Evolutionary conservation across 2,329 filamentous ascomycete species (phyloP).

Genomic region (Coniochaeta sp.): DNA sequence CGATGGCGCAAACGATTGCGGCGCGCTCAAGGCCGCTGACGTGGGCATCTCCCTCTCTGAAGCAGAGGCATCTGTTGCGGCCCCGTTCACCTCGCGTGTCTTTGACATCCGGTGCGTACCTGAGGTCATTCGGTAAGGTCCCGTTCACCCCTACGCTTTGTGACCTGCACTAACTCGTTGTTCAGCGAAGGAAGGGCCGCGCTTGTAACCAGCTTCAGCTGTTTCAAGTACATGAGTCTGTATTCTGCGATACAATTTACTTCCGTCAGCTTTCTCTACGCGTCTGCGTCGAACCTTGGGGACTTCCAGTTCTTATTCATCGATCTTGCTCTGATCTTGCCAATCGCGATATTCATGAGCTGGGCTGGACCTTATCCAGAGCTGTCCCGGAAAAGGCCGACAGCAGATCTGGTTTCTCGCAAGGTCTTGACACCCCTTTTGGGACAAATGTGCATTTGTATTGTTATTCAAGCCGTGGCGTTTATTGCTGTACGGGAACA

Average conservation of each 20-base stretch:
- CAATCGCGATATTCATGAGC: conserved; percentile 97
- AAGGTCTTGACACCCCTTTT: conserved; percentile 87
- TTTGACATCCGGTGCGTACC: conserved; percentile 97
- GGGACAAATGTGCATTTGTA: conserved; percentile 78
- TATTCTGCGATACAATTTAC: conserved; percentile 99
- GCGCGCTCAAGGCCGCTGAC: conserved; percentile 91
- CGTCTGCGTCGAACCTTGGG: conserved; percentile 85
- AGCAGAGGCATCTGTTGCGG: conserved; percentile 95
- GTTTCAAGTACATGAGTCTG: conserved; percentile 99
- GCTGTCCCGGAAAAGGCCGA: conserved; percentile 78
- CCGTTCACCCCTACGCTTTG: background rate
- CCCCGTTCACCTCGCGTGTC: conserved; percentile 88
- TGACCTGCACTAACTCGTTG: conserved; percentile 6
- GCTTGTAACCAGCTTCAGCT: conserved; percentile 96
- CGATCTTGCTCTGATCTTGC: conserved; percentile 83
- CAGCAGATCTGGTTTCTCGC: conserved; percentile 81
- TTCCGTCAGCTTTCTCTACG: conserved; percentile 92
- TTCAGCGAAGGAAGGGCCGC: conserved; percentile 81
- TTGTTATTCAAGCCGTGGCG: conserved; percentile 66
- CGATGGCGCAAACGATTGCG: conserved; percentile 95
- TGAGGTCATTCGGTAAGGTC: conserved; percentile 71
- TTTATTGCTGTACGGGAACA: conserved; percentile 71
- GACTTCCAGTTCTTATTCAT: conserved; percentile 98
- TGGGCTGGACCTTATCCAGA: conserved; percentile 81
- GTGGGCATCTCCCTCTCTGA: conserved; percentile 96